Evolutionary conservation across 306 rosid species (phyloP), one percentile per base, ranked within the genome.

Genomic region (Rosa lucieae): DNA sequence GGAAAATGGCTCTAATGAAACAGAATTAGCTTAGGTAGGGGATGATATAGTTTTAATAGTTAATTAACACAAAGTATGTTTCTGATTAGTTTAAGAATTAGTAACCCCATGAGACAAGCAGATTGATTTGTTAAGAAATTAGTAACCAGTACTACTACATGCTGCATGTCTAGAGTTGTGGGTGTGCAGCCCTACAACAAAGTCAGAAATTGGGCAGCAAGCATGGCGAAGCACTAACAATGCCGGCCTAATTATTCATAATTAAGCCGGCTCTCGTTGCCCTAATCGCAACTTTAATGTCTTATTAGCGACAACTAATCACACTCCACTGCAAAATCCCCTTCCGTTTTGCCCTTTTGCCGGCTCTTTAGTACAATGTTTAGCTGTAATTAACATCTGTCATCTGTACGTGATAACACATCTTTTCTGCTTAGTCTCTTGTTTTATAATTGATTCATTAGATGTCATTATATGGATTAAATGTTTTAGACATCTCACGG

Each of bases 361-460:
- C 92, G 86, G 94, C 93, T 84, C 48, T 80, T 79, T 65, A 67
- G 84, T 80, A 83, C 87, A 71, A 35, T 76, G 70, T 83, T 87
- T 87, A 82, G 88, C 90, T 88, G 96, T 88, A 62, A 69, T 35
- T 15, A 35, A 35, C 70, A 15, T 65, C 12, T 35, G 21, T 65
- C 37, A 58, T 62, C 78, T 76, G 47, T 44, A 10, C 1, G 8
- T 69, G 81, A 1, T 52, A 70, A 3, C 53, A 48, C 42, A 47
- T 35, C 32, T 23, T 65, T 46, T 49, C 53, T 40, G 70, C 23
- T 0, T 53, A n/a, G 47, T 5, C 44, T 55, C 66, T 78, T 40
- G 23, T 62, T 70, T 66, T 74, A 73, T 40, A 51, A 74, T 61
- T 72, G 75, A 80, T 82, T n/a, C 61, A 0, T 13, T 53, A 82